These are phyloP conservation scores for Zasmidium citrigriseum DNA, from an alignment of 2,329 filamentous ascomycete species.

Conservation along the genomic window DNA sequence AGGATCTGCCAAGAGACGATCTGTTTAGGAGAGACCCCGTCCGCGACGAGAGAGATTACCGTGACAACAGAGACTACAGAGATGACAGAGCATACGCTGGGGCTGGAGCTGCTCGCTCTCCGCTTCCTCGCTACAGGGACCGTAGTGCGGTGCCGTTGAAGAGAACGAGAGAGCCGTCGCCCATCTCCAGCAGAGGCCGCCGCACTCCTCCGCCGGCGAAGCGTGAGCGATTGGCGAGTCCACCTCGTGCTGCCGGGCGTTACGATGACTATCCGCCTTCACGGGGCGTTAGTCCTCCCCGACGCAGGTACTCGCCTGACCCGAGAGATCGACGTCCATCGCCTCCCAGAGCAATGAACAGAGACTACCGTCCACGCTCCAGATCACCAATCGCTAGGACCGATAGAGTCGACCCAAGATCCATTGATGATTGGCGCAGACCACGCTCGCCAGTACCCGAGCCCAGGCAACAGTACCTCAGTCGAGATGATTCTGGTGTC, in stretches of 20 bases:
- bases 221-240: conserved; percentile 41
- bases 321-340: conserved; percentile 39
- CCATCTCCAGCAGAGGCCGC: conserved; percentile 46
- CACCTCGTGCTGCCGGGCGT: conserved; percentile 39
- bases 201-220: conserved; percentile 45
- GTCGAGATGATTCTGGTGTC: conserved; percentile 53
- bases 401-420: conserved; percentile 49
- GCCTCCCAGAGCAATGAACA: conserved; percentile 31
- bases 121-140: conserved; percentile 42
- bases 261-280: conserved; percentile 50
- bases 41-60: conserved; percentile 31
- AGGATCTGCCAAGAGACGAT: conserved; percentile 38
- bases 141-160: conserved; percentile 46
- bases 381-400: conserved; percentile 56
- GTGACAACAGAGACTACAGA: conserved; percentile 32
- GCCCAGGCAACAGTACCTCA: conserved; percentile 34
- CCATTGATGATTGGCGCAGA: conserved; percentile 54
- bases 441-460: conserved; percentile 52
- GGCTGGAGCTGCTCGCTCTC: conserved; percentile 35
- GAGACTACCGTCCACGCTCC: conserved; percentile 51
- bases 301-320: conserved; percentile 43
- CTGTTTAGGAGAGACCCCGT: conserved; percentile 38
- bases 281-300: conserved; percentile 36
- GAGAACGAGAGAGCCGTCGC: conserved; percentile 49
- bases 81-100: conserved; percentile 30